These are phyloP conservation scores for Beauveria australis DNA, from an alignment of 2,329 filamentous ascomycete species.

Conservation along the genomic window DNA sequence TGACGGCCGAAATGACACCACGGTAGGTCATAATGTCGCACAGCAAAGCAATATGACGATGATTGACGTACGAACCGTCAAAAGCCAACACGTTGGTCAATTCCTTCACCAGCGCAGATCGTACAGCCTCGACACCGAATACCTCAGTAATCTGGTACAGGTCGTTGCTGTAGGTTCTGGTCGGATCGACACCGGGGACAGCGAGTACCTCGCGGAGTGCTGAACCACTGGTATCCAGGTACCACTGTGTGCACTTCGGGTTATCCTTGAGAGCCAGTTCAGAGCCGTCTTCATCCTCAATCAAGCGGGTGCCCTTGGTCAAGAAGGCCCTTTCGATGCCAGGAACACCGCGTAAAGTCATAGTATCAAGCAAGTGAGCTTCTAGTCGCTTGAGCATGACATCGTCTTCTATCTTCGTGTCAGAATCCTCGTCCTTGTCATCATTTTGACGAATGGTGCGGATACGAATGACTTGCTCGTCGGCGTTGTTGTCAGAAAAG, in stretches of 20 bases:
- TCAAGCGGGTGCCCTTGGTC: constrained; percentile 66
- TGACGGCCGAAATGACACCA: constrained; percentile 90
- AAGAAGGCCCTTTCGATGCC: constrained; percentile 91
- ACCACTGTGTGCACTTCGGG: constrained; percentile 79
- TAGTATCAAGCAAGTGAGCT: constrained; percentile 80
- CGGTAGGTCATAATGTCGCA: constrained; percentile 98
- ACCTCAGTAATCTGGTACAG: constrained; percentile 91
- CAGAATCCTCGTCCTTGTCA: constrained; percentile 61
- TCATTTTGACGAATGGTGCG: constrained; percentile 66
- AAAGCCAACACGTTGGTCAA: constrained; percentile 91
- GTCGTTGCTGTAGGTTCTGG: constrained; percentile 86
- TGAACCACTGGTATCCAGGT: constrained; percentile 89
- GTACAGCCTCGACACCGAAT: constrained; percentile 92
- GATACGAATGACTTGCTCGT: constrained; percentile 88
- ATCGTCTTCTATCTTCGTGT: constrained; percentile 66
- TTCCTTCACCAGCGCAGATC: constrained; percentile 78
- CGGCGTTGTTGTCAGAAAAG: constrained; percentile 96
- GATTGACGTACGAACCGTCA: constrained; percentile 98
- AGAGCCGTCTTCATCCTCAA: constrained; percentile 60
- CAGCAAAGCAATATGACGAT: constrained; percentile 89
- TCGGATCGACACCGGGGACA: constrained; percentile 80
- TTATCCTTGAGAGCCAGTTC: constrained; percentile 68
- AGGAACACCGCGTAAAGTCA: constrained; percentile 82
- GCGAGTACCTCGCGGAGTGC: constrained; percentile 75
- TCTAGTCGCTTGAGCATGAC: constrained; percentile 89